A percentile compares a stretch with the other conserved stretches of the same genome.
phyloP scores from a whole-genome alignment of 768 basidiomycete species.

The Lentinus brumalis region DNA sequence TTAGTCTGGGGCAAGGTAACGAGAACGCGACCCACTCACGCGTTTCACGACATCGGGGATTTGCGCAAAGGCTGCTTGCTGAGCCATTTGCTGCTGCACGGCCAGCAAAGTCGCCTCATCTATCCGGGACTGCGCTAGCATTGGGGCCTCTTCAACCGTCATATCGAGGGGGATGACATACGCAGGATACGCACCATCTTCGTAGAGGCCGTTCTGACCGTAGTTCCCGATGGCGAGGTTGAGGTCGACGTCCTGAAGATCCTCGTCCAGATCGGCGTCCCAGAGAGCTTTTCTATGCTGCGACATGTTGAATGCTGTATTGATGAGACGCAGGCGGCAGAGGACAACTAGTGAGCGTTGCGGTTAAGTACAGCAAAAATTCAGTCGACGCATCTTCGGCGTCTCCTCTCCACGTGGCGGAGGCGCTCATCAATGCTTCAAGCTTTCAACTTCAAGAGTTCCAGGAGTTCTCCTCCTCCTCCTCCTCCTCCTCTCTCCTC shows the following conservation, averaged over 20 bases:
- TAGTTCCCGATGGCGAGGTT: constrained; percentile 68
- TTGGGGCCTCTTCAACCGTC: neutral
- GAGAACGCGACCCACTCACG: constrained; percentile 44
- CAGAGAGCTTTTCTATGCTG: constrained; percentile 63
- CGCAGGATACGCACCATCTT: constrained; percentile 51
- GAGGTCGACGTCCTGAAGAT: constrained; percentile 68
- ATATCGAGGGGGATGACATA: neutral
- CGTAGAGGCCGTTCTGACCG: constrained; percentile 67
- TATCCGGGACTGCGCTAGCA: constrained; percentile 57
- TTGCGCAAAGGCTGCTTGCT: constrained; percentile 78
- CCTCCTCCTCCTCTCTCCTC: no score
- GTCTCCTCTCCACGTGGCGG: no score
- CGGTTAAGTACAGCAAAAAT: no score
- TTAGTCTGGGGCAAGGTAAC: neutral
- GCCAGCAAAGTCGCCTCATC: constrained; percentile 70
- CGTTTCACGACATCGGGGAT: constrained; percentile 90
- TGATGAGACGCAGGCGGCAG: neutral
- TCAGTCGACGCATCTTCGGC: no score
- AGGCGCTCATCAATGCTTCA: no score
- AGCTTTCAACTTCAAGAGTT: no score
- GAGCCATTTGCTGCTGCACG: constrained; percentile 82
- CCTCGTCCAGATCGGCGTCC: constrained; percentile 84
- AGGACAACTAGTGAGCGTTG: no score
- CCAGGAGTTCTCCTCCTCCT: no score
- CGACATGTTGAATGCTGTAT: constrained; percentile 1